Evolutionary conservation across 2,329 filamentous ascomycete genomes (phyloP), one percentile per base, ranked within the genome.

Genomic region (Lecanicillium sp.): DNA sequence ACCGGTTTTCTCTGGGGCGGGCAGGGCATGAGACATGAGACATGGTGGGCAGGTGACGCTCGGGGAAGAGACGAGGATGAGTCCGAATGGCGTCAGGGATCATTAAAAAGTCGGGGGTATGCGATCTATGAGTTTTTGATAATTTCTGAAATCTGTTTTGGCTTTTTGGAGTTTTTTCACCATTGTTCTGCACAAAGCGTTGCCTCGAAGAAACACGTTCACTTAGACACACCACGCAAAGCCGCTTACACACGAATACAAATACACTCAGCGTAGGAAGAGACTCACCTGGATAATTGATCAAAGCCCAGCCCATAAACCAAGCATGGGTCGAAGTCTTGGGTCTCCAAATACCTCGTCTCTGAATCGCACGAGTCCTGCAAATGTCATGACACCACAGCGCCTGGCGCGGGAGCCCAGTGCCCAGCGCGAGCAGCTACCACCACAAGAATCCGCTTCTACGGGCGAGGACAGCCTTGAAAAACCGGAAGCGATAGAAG

Each of bases 381-480:
- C 37, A 8, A 42, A 48, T 29, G 23, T 48, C 23, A 29, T 36
- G 37, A 36, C 45, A 21, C 37, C 45, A 15, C 27, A 42, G 15
- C 45, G 36, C 15, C n/a, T 47, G 26, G 36, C 36, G 6, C 36
- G 36, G 2, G 26, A 30, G n/a, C 35, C 36, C 26, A 39, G 26
- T 24, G 12, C 3, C 3, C 20, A n/a, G 2, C 29, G 3, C 5
- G 30, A 36, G 20, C 26, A 27, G 17, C 17, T 23, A 2, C 23
- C 19, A 4, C n/a, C 40, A 15, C 33, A 5, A 21, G 41, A 44
- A 12, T 40, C 33, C 8, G 15, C 20, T 4, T 52, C 52, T 2
- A 50, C 52, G 21, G 52, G 52, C 11, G 52, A 49, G 6, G 48
- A 55, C 19, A 29, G 38, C 29, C 20, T 42, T 8, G 44, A 51